Evolutionary conservation across 148 eudicot species (phyloP), one percentile per base, ranked within the genome.

Genomic region (Salicornia ramosissima): DNA sequence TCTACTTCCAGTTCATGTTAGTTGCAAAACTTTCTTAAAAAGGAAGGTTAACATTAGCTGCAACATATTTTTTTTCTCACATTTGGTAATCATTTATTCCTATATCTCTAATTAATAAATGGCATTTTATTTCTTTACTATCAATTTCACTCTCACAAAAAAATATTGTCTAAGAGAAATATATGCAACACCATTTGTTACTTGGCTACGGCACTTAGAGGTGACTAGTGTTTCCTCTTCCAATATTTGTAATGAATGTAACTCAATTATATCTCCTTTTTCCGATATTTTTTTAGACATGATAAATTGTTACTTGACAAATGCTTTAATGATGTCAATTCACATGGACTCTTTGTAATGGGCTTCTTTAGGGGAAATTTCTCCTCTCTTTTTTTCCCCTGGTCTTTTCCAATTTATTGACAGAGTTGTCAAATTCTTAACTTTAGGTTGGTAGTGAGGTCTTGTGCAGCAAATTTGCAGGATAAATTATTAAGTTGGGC

Each of bases 341-440:
- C 2, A 21, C 2, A 31, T 5, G 5, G 15, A 15, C 45, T 18
- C 6, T 25, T 60, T 30, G 12, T 33, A 21, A 21, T 8, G 0
- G 12, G 8, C 46, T 19, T 63, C 13, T 22, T 12, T 13, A n/a
- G n/a, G n/a, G n/a, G n/a, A 0, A 3, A 1, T 31, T 10, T 61
- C 7, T 39, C 29, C 14, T 22, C 24, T n/a, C 14, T n/a, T 33
- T 19, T 63, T 39, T 34, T 12, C 18, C 4, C 11, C 31, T 59
- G n/a, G n/a, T n/a, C n/a, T n/a, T 61, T 28, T 7, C 11, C n/a
- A 54, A 16, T 9, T 10, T 12, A 10, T n/a, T 14, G 45, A 21
- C 36, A 58, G 51, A 33, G 36, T 12, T 74, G 40, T 46, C 15
- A n/a, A 16, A 8, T 75, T 68, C 70, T 75, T 49, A 18, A 26